These are phyloP conservation scores for Ustilago loliicola DNA, from an alignment of 1,284 basidiomycete genomes.

Conservation along the genomic window DNA sequence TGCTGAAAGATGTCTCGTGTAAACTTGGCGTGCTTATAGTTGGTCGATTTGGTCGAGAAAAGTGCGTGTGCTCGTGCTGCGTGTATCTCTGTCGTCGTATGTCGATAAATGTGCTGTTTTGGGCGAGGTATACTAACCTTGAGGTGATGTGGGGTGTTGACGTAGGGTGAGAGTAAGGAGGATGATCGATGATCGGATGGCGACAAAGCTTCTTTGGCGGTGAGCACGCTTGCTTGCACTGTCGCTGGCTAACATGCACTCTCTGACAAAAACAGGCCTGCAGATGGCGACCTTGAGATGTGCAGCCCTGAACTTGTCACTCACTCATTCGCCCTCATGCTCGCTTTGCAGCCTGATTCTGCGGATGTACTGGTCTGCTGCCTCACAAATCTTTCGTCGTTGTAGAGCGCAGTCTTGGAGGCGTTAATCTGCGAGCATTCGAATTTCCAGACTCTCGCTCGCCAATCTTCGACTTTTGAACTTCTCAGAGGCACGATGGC, in stretches of 20 bases:
- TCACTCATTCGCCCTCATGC: neutral
- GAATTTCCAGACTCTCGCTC: too few relatives aligned
- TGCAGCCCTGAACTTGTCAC: neutral
- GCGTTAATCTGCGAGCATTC: too few relatives aligned
- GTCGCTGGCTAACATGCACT: neutral
- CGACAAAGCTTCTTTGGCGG: slow-evolving; percentile 48
- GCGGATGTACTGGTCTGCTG: neutral
- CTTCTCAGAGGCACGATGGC: too few relatives aligned
- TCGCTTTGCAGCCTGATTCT: neutral
- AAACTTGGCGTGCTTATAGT: neutral
- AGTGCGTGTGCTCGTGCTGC: slow-evolving; percentile 32
- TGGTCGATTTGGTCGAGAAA: neutral
- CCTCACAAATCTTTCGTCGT: neutral
- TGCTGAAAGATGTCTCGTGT: neutral
- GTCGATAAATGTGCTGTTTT: slow-evolving; percentile 6
- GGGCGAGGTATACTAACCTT: slow-evolving; percentile 50
- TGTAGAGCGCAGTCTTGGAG: neutral
- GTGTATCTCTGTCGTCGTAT: slow-evolving; percentile 4
- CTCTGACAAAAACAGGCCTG: slow-evolving; percentile 7
- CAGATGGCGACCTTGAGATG: slow-evolving; percentile 7
- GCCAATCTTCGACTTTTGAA: too few relatives aligned
- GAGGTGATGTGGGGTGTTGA: slow-evolving; percentile 50
- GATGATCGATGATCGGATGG: slow-evolving; percentile 41
- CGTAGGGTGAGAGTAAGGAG: slow-evolving; percentile 52
- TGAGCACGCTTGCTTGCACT: slow-evolving; percentile 9